A percentile compares a stretch with the other conserved stretches of the same genome.
phyloP scores from a whole-genome alignment of 768 basidiomycete genomes.

The Tricholoma hemisulphureum region DNA sequence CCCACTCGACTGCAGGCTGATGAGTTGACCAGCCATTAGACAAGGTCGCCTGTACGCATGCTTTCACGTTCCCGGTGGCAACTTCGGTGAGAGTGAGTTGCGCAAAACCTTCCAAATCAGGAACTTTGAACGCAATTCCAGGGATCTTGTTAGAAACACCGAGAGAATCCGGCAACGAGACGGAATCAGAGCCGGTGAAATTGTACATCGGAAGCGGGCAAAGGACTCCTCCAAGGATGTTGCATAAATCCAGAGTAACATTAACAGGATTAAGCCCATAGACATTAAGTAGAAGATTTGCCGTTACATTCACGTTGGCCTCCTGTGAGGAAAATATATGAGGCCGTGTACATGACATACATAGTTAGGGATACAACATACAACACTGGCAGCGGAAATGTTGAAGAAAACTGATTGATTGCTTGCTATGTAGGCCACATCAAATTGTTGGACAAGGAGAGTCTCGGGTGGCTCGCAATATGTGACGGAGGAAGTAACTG shows the following conservation, averaged over 20 bases:
- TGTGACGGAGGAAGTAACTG: conserved; percentile 86
- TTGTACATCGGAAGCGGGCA: conserved; percentile 84
- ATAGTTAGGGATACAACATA: conserved; percentile 39
- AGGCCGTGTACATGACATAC: neutral
- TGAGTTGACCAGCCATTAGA: conserved; percentile 87
- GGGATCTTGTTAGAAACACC: conserved; percentile 63
- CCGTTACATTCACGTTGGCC: conserved; percentile 75
- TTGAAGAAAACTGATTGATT: conserved; percentile 82
- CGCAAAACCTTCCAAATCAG: conserved; percentile 88
- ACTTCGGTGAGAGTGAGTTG: conserved; percentile 73
- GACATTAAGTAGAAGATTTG: conserved; percentile 80
- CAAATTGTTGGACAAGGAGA: conserved; percentile 76
- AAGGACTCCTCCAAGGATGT: conserved; percentile 70
- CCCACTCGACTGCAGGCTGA: conserved; percentile 75
- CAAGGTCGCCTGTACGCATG: conserved; percentile 89
- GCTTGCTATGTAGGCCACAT: conserved; percentile 64
- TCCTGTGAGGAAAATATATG: conserved; percentile 40
- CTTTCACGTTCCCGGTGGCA: conserved; percentile 68
- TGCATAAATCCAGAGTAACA: conserved; percentile 83
- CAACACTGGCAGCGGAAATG: conserved; percentile 83
- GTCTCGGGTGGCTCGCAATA: conserved; percentile 82
- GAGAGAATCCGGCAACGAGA: conserved; percentile 60
- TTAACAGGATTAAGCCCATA: conserved; percentile 86
- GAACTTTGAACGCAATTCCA: conserved; percentile 78
- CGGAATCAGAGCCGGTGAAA: conserved; percentile 78